phyloP scores from a whole-genome alignment of 2,329 filamentous ascomycete species.

The Colletotrichum liaoningense region DNA sequence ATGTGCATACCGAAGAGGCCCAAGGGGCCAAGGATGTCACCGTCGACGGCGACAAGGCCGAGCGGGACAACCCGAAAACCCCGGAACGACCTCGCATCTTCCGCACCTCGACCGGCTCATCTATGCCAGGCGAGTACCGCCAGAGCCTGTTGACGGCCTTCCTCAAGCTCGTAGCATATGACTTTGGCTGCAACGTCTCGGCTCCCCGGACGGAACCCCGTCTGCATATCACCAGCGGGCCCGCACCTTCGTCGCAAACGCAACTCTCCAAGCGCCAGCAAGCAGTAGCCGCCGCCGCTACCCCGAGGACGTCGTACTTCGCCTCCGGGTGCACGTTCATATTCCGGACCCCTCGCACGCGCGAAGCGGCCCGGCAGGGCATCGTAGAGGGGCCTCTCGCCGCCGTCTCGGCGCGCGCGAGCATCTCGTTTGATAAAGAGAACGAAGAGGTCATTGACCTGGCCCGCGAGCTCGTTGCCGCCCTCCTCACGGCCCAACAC shows the following conservation, averaged over 20 bases:
- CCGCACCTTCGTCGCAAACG: slow-evolving; percentile 39
- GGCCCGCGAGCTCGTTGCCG: slow-evolving; percentile 69
- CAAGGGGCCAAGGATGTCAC: slow-evolving; percentile 13
- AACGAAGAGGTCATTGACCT: slow-evolving; percentile 72
- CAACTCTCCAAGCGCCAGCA: slow-evolving; percentile 23
- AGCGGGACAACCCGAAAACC: slow-evolving; percentile 20
- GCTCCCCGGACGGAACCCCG: slow-evolving; percentile 69
- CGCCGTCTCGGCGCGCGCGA: slow-evolving; percentile 68
- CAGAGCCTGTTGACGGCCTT: slow-evolving; percentile 69
- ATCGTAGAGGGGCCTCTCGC: slow-evolving; percentile 72
- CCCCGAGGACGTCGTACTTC: slow-evolving; percentile 63
- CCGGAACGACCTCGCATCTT: slow-evolving; percentile 20
- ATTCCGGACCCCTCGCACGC: slow-evolving; percentile 69
- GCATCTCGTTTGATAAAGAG: slow-evolving; percentile 62
- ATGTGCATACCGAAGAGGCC: slow-evolving; percentile 24
- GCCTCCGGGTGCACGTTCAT: slow-evolving; percentile 70
- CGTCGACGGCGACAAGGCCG: slow-evolving; percentile 32
- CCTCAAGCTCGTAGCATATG: slow-evolving; percentile 73
- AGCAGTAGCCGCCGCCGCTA: background rate
- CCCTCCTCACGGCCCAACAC: slow-evolving; percentile 73
- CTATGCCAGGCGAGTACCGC: slow-evolving; percentile 69
- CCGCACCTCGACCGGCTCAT: slow-evolving; percentile 62
- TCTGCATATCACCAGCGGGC: slow-evolving; percentile 61
- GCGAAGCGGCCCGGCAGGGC: slow-evolving; percentile 69
- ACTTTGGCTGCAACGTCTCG: slow-evolving; percentile 72